Evolutionary conservation across 495 filamentous ascomycete species (phyloP), one percentile per base, ranked within the genome.

Genomic region (Talaromyces proteolyticus): DNA sequence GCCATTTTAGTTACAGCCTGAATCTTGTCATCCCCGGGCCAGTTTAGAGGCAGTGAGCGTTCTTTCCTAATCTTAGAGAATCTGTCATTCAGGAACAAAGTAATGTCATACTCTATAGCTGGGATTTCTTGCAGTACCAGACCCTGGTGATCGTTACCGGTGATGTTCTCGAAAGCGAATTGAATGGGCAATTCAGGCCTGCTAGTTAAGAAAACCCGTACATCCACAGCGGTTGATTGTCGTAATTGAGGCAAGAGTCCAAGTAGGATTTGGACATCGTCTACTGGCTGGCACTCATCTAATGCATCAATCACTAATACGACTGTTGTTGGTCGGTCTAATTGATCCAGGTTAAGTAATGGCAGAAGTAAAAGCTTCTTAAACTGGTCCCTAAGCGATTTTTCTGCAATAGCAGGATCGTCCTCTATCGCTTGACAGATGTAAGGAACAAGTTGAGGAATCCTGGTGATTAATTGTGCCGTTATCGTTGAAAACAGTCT

Each of bases 241-340:
- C 29, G 25, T 3, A 52, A 8, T 49, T 45, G 44, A 5, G 43
- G 18, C 10, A 70, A 54, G 0, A 70, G 49, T 16, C 47, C 22
- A 23, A 76, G 62, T 20, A 76, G 57, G 2, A 47, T 20, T 41
- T 41, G 54, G 1, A 67, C 51, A 38, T 70, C 61, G 6, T 60
- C 42, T 6, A 72, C 67, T 1, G 53, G 21, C 3, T 72, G 69
- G 49, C 72, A 80, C 52, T 80, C 72, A 44, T 79, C 78, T n/a
- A 81, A 63, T 49, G 77, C 77, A 52, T 81, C 76, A 22, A 81
- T 59, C 16, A 79, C 64, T n/a, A 79, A 61, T 14, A 70, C 50
- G 17, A 65, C 21, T 14, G 34, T 51, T 56, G 43, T 51, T 56
- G 42, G 5, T n/a, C 6, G 39, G 6, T 19, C 8, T 26, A 34